These are phyloP conservation scores for Camelina laxa DNA, from an alignment of 345 rosid genomes.

Conservation along the genomic window DNA sequence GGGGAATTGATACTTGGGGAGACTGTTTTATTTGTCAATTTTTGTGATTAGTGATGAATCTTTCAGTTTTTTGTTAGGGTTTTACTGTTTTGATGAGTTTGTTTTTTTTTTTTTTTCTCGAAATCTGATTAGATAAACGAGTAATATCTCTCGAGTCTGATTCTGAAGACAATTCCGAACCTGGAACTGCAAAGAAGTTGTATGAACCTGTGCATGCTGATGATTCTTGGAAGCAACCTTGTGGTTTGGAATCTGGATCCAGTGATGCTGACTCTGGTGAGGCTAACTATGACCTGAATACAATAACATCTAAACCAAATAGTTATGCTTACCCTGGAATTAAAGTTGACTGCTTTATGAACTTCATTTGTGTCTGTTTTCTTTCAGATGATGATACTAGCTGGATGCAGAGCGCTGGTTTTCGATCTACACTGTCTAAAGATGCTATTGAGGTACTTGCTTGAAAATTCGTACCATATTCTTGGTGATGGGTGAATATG, in stretches of 20 bases:
- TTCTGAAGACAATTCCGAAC: conserved; percentile 51
- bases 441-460: conserved; percentile 47
- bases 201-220: conserved; percentile 30
- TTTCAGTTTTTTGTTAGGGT: conserved; percentile 21
- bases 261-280: conserved; percentile 35
- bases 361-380: not conserved
- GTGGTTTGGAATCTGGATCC: conserved; percentile 38
- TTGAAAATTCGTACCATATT: not conserved
- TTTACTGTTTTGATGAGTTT: conserved; percentile 5
- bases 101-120: not conserved
- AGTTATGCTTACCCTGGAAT: not conserved
- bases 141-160: conserved; percentile 73
- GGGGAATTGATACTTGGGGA: not conserved
- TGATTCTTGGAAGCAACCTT: conserved; percentile 30
- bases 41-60: not conserved
- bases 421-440: conserved; percentile 34
- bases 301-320: not conserved
- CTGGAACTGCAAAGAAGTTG: conserved; percentile 36
- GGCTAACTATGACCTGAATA: not conserved
- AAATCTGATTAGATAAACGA: conserved; percentile 49
- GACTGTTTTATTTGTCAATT: not conserved
- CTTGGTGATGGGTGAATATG: not conserved
- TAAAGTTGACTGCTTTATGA: not conserved
- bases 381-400: conserved; percentile 31
- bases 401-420: conserved; percentile 41